Evolutionary conservation across 768 basidiomycete species (phyloP).

Genomic region (Sarcomyxa edulis): DNA sequence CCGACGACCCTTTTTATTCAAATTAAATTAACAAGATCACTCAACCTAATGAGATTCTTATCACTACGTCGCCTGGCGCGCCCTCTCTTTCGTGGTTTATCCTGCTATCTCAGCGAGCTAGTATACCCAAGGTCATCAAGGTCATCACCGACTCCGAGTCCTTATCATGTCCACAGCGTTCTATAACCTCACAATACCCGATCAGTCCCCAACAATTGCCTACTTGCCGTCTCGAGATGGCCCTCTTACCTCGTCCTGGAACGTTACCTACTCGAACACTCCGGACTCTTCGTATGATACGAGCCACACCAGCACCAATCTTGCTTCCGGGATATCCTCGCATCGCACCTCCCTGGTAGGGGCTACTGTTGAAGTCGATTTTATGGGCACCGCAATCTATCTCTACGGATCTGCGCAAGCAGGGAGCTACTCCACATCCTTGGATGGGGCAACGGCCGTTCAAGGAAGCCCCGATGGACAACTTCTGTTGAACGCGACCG

Average conservation of each 20-base stretch:
- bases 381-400: slow-evolving; percentile 11
- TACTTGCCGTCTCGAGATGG: slow-evolving; percentile 13
- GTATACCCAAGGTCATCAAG: too few species aligned
- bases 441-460: slow-evolving; percentile 8
- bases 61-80: too few species aligned
- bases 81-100: too few species aligned
- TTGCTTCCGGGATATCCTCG: slow-evolving; percentile 9
- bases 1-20: too few species aligned
- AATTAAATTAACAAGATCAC: too few species aligned
- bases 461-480: slow-evolving; percentile 5
- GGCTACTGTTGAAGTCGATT: slow-evolving; percentile 11
- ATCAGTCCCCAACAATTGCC: slow-evolving; percentile 8
- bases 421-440: slow-evolving; percentile 11
- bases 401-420: slow-evolving; percentile 11
- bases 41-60: too few species aligned
- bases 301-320: too few species aligned
- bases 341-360: slow-evolving; percentile 11
- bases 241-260: slow-evolving; percentile 6
- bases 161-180: not conserved
- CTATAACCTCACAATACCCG: slow-evolving; percentile 12
- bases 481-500: slow-evolving; percentile 7
- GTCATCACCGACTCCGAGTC: too few species aligned
- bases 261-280: slow-evolving; percentile 10
- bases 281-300: slow-evolving; percentile 10
- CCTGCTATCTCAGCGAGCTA: too few species aligned